These are phyloP conservation scores for Fusarium equiseti DNA, from an alignment of 2,329 filamentous ascomycete species.

Conservation along the genomic window DNA sequence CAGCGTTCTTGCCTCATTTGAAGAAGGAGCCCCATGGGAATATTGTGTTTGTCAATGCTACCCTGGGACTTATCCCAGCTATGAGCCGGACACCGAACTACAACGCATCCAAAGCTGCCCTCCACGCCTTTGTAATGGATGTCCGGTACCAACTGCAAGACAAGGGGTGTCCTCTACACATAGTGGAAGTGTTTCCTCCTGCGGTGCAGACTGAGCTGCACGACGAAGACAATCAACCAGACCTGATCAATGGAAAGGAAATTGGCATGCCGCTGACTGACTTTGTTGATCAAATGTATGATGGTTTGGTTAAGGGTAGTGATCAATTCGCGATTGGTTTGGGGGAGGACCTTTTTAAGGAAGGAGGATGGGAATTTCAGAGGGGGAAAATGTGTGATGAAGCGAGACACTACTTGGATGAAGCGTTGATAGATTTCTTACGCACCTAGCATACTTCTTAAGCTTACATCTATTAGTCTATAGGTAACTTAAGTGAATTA, in stretches of 20 bases:
- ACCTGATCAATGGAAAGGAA: background rate
- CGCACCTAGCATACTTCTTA: too few species aligned
- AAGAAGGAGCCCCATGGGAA: background rate
- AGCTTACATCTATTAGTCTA: too few species aligned
- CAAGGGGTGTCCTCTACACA: background rate
- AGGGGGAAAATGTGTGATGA: background rate
- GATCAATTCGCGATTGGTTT: background rate
- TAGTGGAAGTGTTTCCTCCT: conserved; percentile 1
- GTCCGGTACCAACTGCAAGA: background rate
- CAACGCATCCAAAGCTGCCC: conserved; percentile 1
- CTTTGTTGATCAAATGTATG: conserved; percentile 1
- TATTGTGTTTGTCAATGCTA: conserved; percentile 1
- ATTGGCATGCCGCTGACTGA: conserved; percentile 3
- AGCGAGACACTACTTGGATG: background rate
- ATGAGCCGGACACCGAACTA: conserved; percentile 4
- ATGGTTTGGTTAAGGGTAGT: background rate
- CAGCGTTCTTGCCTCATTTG: background rate
- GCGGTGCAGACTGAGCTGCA: conserved; percentile 3
- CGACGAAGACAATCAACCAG: conserved; percentile 1
- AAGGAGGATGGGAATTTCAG: conserved; percentile 7
- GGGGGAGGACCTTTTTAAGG: background rate
- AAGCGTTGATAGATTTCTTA: background rate
- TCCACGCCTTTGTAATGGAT: background rate
- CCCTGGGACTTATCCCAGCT: background rate
- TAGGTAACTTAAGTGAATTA: too few species aligned